phyloP scores from a whole-genome alignment of 1,139 yeast species.

The Blastobotrys malaysiensis region DNA sequence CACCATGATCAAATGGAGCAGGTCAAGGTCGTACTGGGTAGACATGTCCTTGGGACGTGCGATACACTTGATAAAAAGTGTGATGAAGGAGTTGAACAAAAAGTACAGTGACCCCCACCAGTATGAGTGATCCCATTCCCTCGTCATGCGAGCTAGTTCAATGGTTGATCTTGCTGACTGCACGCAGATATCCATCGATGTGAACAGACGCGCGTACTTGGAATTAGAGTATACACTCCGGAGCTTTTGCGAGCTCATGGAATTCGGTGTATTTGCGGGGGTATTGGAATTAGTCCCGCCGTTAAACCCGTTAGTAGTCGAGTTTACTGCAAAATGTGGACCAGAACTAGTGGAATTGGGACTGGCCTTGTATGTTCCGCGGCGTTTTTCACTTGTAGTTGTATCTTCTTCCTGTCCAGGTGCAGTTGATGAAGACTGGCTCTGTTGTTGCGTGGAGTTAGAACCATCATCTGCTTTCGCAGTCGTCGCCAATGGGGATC shows the following conservation, averaged over 20 bases:
- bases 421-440: neutral
- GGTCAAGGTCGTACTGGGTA: constrained; percentile 22
- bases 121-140: constrained; percentile 16
- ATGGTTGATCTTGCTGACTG: constrained; percentile 23
- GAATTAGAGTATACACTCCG: neutral
- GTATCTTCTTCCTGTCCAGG: neutral
- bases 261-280: neutral
- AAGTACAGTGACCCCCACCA: constrained; percentile 20
- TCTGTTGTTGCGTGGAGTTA: too few relatives aligned
- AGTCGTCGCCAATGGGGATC: neutral
- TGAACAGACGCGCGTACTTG: constrained; percentile 20
- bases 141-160: constrained; percentile 14
- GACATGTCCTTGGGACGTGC: constrained; percentile 23
- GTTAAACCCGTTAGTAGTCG: neutral
- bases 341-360: neutral
- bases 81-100: constrained; percentile 23
- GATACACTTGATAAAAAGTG: constrained; percentile 26
- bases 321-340: neutral
- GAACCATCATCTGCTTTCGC: neutral
- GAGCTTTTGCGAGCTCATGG: neutral
- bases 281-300: neutral
- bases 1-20: constrained; percentile 16
- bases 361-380: neutral
- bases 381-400: neutral
- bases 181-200: constrained; percentile 22